Evolutionary conservation across 805 yeast genomes (phyloP), one percentile per base, ranked within the genome.

Genomic region (Metschnikowia cubensis): DNA sequence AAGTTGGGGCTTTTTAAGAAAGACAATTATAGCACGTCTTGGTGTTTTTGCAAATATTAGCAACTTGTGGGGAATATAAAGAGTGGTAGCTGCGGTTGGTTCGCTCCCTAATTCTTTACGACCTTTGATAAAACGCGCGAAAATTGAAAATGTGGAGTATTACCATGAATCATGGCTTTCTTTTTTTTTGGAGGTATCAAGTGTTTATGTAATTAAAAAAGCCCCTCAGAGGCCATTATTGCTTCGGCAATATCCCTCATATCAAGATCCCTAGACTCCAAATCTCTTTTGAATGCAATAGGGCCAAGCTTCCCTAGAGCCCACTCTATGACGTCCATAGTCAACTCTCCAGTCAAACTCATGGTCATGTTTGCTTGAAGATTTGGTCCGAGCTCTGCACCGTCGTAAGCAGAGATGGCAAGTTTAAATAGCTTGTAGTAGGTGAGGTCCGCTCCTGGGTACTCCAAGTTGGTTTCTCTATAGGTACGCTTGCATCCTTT

Each of bases 401-500:
- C 49, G 3, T 34, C 11, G 6, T 35, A 42, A 5, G 40, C 47
- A 10, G 32, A 44, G 14, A 44, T 20, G 4, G 53, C 38, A 1
- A 52, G 33, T 6, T 44, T 20, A 15, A 46, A 10, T 3, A 53
- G 20, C 36, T 48, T 40, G 41, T 45, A 53, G 41, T 47, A 48
- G 7, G 35, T 13, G 17, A 36, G 20, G 35, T 44, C 49, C 6
- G 48, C 48, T 11, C 53, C 50, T 3, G 53, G 53, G 35, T 52
- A 52, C 31, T 38, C 50, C 34, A 52, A 35, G 36, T 52, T 52
- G 8, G 51, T 44, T 17, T 34, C 17, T 35, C 55, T 20, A 11
- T 38, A 41, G 10, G 49, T 50, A 10, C 40, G 36, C 20, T 38
- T 33, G 48, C 58, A 54, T 18, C 56, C 59, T 10, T 48, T 32